Evolutionary conservation across 1,284 basidiomycete genomes (phyloP).

Genomic region (Leccinum angustisporum): DNA sequence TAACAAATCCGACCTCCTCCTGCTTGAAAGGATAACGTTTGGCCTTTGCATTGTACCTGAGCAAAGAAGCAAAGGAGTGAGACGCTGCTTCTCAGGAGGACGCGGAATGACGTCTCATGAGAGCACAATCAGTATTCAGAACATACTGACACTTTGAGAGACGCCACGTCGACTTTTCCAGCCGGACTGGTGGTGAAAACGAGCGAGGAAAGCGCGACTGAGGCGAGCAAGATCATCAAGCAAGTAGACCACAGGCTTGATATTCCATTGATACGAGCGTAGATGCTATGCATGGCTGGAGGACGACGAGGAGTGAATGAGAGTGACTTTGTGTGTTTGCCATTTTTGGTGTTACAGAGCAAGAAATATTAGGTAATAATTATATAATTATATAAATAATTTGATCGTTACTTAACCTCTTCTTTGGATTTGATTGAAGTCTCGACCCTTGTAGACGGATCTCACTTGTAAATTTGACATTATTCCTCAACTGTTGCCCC

Average conservation of each 20-base stretch:
- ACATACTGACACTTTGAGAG: conserved; percentile 65
- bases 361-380: neutral
- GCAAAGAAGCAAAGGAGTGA: conserved; percentile 12
- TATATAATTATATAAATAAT: neutral
- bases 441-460: neutral
- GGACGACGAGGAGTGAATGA: neutral
- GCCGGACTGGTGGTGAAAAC: conserved; percentile 60
- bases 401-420: neutral
- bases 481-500: neutral
- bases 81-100: conserved; percentile 10
- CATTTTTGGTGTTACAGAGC: neutral
- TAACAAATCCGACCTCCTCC: conserved; percentile 73
- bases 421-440: neutral
- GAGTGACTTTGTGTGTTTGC: neutral
- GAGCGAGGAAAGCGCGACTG: conserved; percentile 71
- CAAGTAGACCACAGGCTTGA: conserved; percentile 79
- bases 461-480: neutral
- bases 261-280: conserved; percentile 69
- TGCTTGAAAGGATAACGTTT: conserved; percentile 55
- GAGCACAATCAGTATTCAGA: neutral
- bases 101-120: conserved; percentile 10
- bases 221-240: conserved; percentile 71
- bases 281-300: conserved; percentile 61
- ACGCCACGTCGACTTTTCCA: conserved; percentile 56
- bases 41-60: conserved; percentile 55